A percentile compares a stretch with the other conserved stretches of the same genome.
Conservation (phyloP, 768 basidiomycete genomes). For the Astraeus odoratus region DNA sequence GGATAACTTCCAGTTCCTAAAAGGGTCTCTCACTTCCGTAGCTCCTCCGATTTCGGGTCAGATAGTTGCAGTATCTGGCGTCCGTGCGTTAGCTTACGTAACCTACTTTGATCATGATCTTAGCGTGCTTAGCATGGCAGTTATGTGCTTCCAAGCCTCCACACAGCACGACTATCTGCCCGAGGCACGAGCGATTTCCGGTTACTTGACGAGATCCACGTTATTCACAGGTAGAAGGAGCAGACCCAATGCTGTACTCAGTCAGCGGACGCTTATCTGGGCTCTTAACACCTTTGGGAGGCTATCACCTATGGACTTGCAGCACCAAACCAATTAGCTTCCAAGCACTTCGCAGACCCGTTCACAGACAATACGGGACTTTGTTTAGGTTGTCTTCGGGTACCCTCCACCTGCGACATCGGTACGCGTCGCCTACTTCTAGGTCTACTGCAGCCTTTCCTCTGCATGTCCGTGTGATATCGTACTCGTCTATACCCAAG, state of each 20-base stretch:
- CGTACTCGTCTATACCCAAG: conserved; percentile 84
- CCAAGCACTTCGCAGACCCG: conserved; percentile 28
- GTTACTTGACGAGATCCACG: no score
- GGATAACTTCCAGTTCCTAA: no score
- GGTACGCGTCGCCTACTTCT: conserved; percentile 38
- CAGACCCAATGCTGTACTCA: no score
- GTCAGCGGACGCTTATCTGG: conserved; percentile 45
- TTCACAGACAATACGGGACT: conserved; percentile 52
- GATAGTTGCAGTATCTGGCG: no score
- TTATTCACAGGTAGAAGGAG: background rate
- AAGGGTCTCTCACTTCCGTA: no score
- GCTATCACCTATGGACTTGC: conserved; percentile 46
- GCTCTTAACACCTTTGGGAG: conserved; percentile 34
- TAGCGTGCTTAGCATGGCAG: no score
- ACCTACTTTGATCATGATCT: no score
- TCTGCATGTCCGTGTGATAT: conserved; percentile 68
- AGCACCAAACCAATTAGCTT: conserved; percentile 20
- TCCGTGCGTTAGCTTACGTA: no score
- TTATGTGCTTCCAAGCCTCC: no score
- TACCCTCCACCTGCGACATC: conserved; percentile 36
- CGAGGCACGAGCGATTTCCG: no score
- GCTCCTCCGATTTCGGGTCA: no score
- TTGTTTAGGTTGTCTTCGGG: conserved; percentile 39
- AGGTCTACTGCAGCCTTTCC: conserved; percentile 46
- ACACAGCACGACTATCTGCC: no score